A percentile compares a stretch with the other conserved stretches of the same genome.
Evolutionary conservation across 805 yeast genomes (phyloP).

Genomic region (Saccharomyces mikatae): DNA sequence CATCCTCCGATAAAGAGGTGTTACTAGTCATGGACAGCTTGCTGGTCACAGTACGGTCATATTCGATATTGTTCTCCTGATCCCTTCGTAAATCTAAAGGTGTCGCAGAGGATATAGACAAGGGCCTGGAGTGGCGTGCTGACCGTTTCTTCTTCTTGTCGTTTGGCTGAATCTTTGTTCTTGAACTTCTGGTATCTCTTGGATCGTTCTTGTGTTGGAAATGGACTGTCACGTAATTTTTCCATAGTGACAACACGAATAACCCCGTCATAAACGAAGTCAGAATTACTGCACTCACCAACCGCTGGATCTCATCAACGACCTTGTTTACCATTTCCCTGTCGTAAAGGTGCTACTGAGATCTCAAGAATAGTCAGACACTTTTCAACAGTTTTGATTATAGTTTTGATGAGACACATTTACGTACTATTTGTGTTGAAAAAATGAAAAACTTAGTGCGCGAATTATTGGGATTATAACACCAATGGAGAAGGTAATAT

Average conservation of each 20-base stretch:
- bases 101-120: slow-evolving; percentile 14
- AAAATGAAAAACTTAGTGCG: neutral
- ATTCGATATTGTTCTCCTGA: slow-evolving; percentile 22
- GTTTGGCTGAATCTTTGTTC: slow-evolving; percentile 12
- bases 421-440: neutral
- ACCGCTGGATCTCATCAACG: slow-evolving; percentile 4
- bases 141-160: slow-evolving; percentile 3
- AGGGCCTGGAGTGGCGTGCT: slow-evolving; percentile 6
- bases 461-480: neutral
- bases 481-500: neutral
- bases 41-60: slow-evolving; percentile 24
- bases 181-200: slow-evolving; percentile 26
- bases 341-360: neutral
- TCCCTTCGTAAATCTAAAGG: slow-evolving; percentile 21
- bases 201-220: slow-evolving; percentile 20
- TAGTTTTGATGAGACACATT: neutral
- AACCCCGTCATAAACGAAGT: slow-evolving; percentile 17
- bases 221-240: slow-evolving; percentile 23
- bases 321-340: neutral
- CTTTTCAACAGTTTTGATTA: neutral
- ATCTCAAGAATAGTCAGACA: neutral
- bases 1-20: neutral
- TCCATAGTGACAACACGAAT: slow-evolving; percentile 26
- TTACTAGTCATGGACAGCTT: neutral
- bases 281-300: slow-evolving; percentile 5